A percentile compares a stretch with the other conserved stretches of the same genome.
These are phyloP conservation scores for Phytophthora multivora DNA, from an alignment of 352 stramenopile genomes.

Conservation along the genomic window DNA sequence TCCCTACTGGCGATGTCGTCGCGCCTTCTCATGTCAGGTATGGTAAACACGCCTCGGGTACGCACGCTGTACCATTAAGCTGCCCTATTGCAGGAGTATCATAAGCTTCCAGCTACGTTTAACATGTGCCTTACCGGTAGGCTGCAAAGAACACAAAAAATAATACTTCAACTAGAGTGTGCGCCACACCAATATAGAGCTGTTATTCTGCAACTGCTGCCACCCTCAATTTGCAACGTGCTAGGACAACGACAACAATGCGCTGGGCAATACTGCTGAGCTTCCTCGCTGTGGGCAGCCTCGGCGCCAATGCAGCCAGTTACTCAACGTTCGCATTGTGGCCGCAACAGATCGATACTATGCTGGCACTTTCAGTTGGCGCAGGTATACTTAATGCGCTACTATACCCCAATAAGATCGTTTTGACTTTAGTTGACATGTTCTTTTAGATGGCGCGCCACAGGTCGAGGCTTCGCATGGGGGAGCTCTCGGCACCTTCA, in stretches of 20 bases:
- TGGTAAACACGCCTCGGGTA: background rate
- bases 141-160: too few species aligned
- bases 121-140: too few species aligned
- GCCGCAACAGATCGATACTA: constrained; percentile 30
- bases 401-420: too few species aligned
- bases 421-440: background rate
- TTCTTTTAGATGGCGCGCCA: constrained; percentile 25
- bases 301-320: constrained; percentile 10
- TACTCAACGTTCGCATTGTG: constrained; percentile 33
- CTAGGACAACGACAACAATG: constrained; percentile 13
- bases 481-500: constrained; percentile 37
- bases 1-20: background rate
- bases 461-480: constrained; percentile 24
- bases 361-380: constrained; percentile 24
- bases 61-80: background rate
- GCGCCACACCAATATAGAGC: background rate
- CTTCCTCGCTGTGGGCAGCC: background rate
- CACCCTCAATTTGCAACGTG: background rate
- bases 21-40: background rate
- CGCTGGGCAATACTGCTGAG: constrained; percentile 10
- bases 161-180: background rate
- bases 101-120: background rate
- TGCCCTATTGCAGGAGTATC: background rate
- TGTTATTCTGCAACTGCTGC: background rate
- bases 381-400: constrained; percentile 15